Conservation (phyloP, 352 stramenopile species). For the Pythium scleroteichum region DNA sequence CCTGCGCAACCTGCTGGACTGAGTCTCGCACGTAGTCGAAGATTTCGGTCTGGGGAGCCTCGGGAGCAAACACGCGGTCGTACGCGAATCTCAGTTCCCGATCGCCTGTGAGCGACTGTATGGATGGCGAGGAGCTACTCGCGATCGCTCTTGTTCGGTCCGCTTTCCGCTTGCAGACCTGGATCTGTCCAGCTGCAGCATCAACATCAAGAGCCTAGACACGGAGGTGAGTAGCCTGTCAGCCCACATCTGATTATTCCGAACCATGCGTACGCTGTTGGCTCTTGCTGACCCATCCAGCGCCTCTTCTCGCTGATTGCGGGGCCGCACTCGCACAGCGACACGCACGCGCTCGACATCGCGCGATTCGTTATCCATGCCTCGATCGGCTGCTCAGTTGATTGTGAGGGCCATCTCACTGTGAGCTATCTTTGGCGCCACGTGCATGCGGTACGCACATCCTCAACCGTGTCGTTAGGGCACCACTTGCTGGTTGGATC, state of each 20-base stretch:
- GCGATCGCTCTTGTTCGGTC: conserved; percentile 13
- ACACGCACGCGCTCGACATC: conserved; percentile 67
- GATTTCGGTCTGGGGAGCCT: conserved; percentile 62
- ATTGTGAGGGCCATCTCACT: neutral
- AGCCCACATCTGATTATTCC: neutral
- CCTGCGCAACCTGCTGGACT: conserved; percentile 79
- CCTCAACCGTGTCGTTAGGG: neutral
- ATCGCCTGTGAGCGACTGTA: conserved; percentile 27
- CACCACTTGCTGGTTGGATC: neutral
- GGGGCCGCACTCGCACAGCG: conserved; percentile 74
- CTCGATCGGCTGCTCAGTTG: neutral
- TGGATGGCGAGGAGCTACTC: neutral
- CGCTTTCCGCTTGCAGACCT: conserved; percentile 52
- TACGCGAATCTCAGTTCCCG: conserved; percentile 60
- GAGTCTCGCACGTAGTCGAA: conserved; percentile 73
- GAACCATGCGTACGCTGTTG: conserved; percentile 30
- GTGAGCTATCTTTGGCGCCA: neutral
- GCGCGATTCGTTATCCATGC: conserved; percentile 15
- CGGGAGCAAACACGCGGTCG: conserved; percentile 73
- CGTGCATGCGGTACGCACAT: neutral
- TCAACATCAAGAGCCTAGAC: conserved; percentile 42
- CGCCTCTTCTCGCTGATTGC: conserved; percentile 67
- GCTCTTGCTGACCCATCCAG: neutral
- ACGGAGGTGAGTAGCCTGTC: neutral
- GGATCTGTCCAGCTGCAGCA: conserved; percentile 32